These are phyloP conservation scores for Nidularia sp. DNA, from an alignment of 768 basidiomycete genomes.

Conservation along the genomic window DNA sequence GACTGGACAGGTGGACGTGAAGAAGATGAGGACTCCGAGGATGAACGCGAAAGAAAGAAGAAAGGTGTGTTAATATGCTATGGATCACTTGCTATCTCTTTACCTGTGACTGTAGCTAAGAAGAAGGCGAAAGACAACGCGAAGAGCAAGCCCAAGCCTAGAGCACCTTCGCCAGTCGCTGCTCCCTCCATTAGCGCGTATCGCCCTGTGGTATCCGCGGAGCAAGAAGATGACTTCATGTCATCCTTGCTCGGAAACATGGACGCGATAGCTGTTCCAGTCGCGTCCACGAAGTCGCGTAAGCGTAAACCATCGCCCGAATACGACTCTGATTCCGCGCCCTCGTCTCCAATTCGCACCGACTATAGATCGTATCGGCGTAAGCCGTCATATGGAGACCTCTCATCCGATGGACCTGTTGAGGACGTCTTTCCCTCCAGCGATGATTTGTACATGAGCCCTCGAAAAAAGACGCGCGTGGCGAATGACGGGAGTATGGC, in stretches of 20 bases:
- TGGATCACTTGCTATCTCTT: not conserved
- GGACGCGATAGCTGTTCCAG: conserved; percentile 43
- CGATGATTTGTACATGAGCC: conserved; percentile 64
- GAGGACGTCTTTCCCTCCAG: conserved; percentile 40
- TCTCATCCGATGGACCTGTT: conserved; percentile 44
- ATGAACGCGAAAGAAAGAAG: conserved; percentile 42
- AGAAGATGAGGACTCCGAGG: conserved; percentile 54
- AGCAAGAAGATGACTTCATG: conserved; percentile 91
- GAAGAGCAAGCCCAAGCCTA: conserved; percentile 42
- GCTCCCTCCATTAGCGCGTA: conserved; percentile 71
- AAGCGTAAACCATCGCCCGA: conserved; percentile 68
- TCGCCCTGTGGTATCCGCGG: conserved; percentile 67
- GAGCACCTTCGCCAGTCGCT: conserved; percentile 45
- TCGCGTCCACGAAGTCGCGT: conserved; percentile 30
- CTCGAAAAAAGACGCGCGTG: conserved; percentile 59
- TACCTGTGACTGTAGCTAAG: conserved; percentile 19
- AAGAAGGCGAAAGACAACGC: conserved; percentile 37
- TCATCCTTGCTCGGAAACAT: conserved; percentile 70
- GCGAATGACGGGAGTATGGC: conserved; percentile 36
- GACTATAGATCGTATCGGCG: conserved; percentile 26
- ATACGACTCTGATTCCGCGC: conserved; percentile 31
- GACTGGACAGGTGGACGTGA: conserved; percentile 73
- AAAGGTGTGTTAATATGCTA: conserved; percentile 26
- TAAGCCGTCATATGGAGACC: conserved; percentile 26
- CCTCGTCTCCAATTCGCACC: conserved; percentile 30